Conservation (phyloP, 345 rosid species). For the Citrus inodora region DNA sequence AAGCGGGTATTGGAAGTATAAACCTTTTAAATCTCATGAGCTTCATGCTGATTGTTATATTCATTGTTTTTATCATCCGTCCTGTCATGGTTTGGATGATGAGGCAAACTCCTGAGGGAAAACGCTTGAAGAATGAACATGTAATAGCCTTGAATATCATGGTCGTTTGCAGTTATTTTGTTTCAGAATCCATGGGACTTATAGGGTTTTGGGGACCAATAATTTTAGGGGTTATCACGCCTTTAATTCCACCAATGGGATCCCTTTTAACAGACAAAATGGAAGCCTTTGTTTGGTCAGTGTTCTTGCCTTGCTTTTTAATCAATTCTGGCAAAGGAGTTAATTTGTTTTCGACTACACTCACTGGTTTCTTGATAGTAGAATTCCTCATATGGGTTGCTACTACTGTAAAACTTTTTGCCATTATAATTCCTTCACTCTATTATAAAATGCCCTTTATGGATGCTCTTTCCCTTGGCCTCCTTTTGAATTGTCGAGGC, state of each 20-base stretch:
- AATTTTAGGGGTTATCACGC: slow-evolving; percentile 30
- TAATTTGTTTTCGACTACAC: slow-evolving; percentile 8
- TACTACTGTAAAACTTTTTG: slow-evolving; percentile 15
- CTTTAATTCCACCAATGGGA: slow-evolving; percentile 32
- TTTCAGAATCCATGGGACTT: slow-evolving; percentile 19
- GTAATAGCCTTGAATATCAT: slow-evolving; percentile 16
- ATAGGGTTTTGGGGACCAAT: slow-evolving; percentile 31
- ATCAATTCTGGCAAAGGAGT: slow-evolving; percentile 24
- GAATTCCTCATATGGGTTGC: slow-evolving; percentile 13
- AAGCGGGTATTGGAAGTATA: neutral
- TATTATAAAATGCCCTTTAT: slow-evolving; percentile 31
- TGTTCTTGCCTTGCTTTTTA: slow-evolving; percentile 35
- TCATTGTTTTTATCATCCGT: slow-evolving; percentile 7
- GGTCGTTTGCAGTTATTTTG: slow-evolving; percentile 6
- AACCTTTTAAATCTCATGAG: neutral
- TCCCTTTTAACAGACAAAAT: slow-evolving; percentile 34
- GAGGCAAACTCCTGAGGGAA: slow-evolving; percentile 37
- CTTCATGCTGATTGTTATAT: neutral
- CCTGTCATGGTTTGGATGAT: slow-evolving; percentile 41
- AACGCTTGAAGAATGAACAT: slow-evolving; percentile 27
- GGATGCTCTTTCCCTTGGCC: slow-evolving; percentile 36
- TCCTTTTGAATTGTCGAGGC: slow-evolving; percentile 37
- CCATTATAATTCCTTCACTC: slow-evolving; percentile 23
- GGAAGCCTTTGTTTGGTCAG: slow-evolving; percentile 26
- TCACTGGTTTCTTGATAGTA: neutral